Conservation (phyloP, 2,329 filamentous ascomycete species). For the Hymenoscyphus linearis region DNA sequence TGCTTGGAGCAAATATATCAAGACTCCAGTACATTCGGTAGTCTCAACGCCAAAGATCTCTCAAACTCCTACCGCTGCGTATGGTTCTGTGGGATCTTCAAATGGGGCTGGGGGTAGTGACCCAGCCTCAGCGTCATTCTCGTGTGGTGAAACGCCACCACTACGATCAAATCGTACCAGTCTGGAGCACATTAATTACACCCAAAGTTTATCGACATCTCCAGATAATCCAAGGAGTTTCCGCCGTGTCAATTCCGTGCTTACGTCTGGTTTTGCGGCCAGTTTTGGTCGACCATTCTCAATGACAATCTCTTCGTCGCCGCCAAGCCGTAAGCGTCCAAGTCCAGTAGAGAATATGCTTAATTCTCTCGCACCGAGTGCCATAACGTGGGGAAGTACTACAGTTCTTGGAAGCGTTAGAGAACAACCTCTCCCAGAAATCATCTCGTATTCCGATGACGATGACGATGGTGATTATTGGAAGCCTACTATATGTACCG, state of each 20-base stretch:
- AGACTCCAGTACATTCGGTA: conserved; percentile 49
- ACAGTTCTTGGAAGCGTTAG: conserved; percentile 35
- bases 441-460: conserved; percentile 29
- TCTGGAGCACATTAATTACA: conserved; percentile 39
- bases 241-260: conserved; percentile 48
- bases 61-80: conserved; percentile 49
- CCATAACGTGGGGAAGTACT: conserved; percentile 35
- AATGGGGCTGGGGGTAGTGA: conserved; percentile 49
- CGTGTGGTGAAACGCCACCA: conserved; percentile 56
- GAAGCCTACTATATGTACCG: conserved; percentile 23
- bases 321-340: conserved; percentile 45
- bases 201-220: conserved; percentile 53
- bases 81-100: conserved; percentile 53
- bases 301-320: conserved; percentile 37
- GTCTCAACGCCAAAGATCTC: conserved; percentile 53
- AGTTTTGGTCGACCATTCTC: conserved; percentile 44
- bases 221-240: conserved; percentile 48
- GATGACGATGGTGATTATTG: conserved; percentile 21
- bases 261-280: conserved; percentile 51
- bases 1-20: conserved; percentile 47
- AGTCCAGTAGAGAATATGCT: conserved; percentile 59
- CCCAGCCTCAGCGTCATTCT: conserved; percentile 52
- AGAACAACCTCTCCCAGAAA: conserved; percentile 24
- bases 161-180: conserved; percentile 43
- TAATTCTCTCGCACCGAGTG: conserved; percentile 44